Evolutionary conservation across 1,139 yeast genomes (phyloP).

Genomic region (Suhomyces chickasaworum): DNA sequence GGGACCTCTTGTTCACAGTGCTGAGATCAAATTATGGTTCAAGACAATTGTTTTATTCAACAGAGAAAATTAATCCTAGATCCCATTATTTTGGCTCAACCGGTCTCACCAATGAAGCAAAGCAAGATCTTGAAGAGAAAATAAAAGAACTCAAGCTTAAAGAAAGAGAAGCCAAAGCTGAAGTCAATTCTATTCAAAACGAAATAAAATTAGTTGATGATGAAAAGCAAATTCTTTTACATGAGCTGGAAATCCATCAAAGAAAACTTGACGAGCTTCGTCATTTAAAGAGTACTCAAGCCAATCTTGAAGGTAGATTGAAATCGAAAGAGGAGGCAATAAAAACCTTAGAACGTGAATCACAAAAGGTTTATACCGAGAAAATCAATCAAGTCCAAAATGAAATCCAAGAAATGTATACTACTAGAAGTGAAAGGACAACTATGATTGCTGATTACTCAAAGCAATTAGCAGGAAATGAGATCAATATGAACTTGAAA

Average conservation of each 20-base stretch:
- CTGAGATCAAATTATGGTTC: conserved; percentile 61
- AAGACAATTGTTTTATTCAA: conserved; percentile 47
- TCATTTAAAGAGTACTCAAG: conserved; percentile 13
- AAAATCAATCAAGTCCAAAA: conserved; percentile 27
- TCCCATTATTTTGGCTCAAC: conserved; percentile 43
- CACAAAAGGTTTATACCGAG: conserved; percentile 33
- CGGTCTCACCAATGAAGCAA: conserved; percentile 46
- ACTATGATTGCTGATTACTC: conserved; percentile 19
- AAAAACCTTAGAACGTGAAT: conserved; percentile 27
- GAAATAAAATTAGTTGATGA: conserved; percentile 13
- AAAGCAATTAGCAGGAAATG: conserved; percentile 23
- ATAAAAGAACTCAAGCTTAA: conserved; percentile 23
- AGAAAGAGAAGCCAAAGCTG: conserved; percentile 19
- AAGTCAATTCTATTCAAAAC: conserved; percentile 15
- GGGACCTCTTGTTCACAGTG: conserved; percentile 53
- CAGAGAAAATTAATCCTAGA: conserved; percentile 33
- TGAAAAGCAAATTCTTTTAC: conserved; percentile 9
- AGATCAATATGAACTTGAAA: conserved; percentile 25
- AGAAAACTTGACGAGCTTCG: conserved; percentile 24
- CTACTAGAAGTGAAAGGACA: conserved; percentile 22
- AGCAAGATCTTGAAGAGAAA: conserved; percentile 22
- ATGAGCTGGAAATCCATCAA: conserved; percentile 23
- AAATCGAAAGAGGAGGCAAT: conserved; percentile 27
- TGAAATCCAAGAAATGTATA: conserved; percentile 28
- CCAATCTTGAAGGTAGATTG: conserved; percentile 19